These are phyloP conservation scores for Kodamaea sagamina DNA, from an alignment of 805 yeast species.

Conservation along the genomic window DNA sequence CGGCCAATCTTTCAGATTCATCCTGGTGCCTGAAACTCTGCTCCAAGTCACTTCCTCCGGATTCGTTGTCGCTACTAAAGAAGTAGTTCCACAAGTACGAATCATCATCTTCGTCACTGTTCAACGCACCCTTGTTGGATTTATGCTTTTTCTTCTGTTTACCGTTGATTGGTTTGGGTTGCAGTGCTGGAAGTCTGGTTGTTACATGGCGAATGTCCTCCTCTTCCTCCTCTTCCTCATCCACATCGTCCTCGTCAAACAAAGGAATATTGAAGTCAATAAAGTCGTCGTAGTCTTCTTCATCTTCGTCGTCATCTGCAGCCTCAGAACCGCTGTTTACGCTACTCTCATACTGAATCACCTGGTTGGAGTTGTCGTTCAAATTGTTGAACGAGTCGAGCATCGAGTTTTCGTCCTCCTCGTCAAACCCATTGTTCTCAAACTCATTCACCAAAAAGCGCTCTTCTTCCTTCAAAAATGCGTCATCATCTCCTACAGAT, in stretches of 20 bases:
- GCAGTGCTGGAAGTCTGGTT: background rate
- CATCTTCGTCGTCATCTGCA: slow-evolving; percentile 37
- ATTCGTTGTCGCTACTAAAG: slow-evolving; percentile 48
- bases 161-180: slow-evolving; percentile 5
- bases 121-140: slow-evolving; percentile 16
- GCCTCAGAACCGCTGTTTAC: slow-evolving; percentile 34
- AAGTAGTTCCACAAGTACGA: slow-evolving; percentile 75
- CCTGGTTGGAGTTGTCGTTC: slow-evolving; percentile 28
- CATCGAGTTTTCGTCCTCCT: slow-evolving; percentile 14
- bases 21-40: slow-evolving; percentile 19
- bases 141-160: slow-evolving; percentile 13
- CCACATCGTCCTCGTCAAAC: slow-evolving; percentile 2
- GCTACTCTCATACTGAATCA: slow-evolving; percentile 43
- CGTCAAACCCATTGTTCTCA: slow-evolving; percentile 27
- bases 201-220: slow-evolving; percentile 4
- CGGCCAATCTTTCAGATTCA: slow-evolving; percentile 22
- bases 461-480: slow-evolving; percentile 46
- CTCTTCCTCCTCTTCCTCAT: slow-evolving; percentile 7
- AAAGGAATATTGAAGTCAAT: slow-evolving; percentile 2
- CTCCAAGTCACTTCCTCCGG: slow-evolving; percentile 26
- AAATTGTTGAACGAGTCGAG: slow-evolving; percentile 23
- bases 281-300: slow-evolving; percentile 8
- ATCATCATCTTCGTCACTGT: slow-evolving; percentile 59
- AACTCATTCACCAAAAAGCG: slow-evolving; percentile 47
- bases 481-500: slow-evolving; percentile 37